Evolutionary conservation across 2,329 filamentous ascomycete species (phyloP).

Genomic region (Magnaporthiopsis rhizophila): DNA sequence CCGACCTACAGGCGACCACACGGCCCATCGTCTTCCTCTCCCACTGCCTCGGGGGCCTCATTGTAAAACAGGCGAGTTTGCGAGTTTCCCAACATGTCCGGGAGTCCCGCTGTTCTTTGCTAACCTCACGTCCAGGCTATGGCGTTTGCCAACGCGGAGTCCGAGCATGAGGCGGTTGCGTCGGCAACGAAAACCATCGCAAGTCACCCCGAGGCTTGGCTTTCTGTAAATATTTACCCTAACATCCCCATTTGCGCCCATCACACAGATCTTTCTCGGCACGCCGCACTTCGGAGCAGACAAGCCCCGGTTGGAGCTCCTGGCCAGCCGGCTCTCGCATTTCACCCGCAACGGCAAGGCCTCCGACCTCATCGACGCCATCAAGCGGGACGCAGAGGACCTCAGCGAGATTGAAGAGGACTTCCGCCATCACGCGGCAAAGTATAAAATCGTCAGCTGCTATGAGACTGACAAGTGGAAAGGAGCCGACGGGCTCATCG

Average conservation of each 20-base stretch:
- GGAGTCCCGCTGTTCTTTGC: no score
- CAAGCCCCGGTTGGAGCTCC: slow-evolving; percentile 8
- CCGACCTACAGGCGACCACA: neutral
- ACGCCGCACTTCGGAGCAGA: slow-evolving; percentile 7
- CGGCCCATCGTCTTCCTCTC: slow-evolving; percentile 9
- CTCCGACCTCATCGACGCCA: slow-evolving; percentile 4
- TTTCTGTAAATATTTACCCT: neutral
- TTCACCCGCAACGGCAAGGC: neutral
- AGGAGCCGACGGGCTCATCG: no score
- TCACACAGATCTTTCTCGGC: slow-evolving; percentile 10
- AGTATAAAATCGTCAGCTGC: slow-evolving; percentile 5
- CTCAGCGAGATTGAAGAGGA: slow-evolving; percentile 7
- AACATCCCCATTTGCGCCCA: neutral
- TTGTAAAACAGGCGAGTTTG: slow-evolving; percentile 8
- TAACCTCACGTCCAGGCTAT: no score
- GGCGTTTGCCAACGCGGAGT: neutral
- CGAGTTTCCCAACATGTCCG: slow-evolving; percentile 1
- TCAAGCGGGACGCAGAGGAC: slow-evolving; percentile 1
- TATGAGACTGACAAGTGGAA: slow-evolving; percentile 5
- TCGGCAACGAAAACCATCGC: slow-evolving; percentile 4
- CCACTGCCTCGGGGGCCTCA: slow-evolving; percentile 11
- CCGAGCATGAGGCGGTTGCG: slow-evolving; percentile 2
- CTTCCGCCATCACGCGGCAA: slow-evolving; percentile 5
- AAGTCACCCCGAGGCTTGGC: neutral
- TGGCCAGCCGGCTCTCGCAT: slow-evolving; percentile 3